Evolutionary conservation across 2,329 filamentous ascomycete genomes (phyloP).

Genomic region (Talaromyces rugulosus): DNA sequence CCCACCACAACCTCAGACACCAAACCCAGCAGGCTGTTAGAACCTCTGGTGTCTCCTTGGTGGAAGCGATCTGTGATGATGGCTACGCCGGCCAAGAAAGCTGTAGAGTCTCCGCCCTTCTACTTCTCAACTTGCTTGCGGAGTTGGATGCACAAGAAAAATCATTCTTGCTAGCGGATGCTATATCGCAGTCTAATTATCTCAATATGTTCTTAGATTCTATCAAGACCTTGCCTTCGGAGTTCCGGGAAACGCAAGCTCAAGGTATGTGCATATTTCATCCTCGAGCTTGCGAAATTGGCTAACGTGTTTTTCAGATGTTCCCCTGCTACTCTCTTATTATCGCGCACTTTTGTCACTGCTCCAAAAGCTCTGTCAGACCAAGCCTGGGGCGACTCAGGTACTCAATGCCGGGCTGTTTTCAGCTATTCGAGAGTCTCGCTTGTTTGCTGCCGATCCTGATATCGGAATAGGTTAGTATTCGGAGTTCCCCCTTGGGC

Average conservation of each 20-base stretch:
- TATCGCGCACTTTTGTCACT: conserved; percentile 76
- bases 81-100: conserved; percentile 77
- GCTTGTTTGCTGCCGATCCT: conserved; percentile 85
- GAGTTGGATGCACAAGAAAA: conserved; percentile 67
- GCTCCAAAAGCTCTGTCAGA: conserved; percentile 78
- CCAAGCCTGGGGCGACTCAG: conserved; percentile 74
- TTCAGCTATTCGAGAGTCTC: conserved; percentile 71
- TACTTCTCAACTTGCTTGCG: conserved; percentile 76
- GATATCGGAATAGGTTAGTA: conserved; percentile 71
- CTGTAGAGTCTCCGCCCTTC: conserved; percentile 79
- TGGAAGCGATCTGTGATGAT: conserved; percentile 89
- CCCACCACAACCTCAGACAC: conserved; percentile 42
- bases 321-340: conserved; percentile 53
- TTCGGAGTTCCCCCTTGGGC: background rate
- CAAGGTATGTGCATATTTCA: conserved; percentile 46
- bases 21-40: conserved; percentile 67
- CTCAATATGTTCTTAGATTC: conserved; percentile 86
- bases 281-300: background rate
- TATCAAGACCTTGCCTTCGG: conserved; percentile 69
- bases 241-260: conserved; percentile 59
- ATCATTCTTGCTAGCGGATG: conserved; percentile 70
- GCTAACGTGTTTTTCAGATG: conserved; percentile 38
- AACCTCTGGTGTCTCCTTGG: conserved; percentile 72
- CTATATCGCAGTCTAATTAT: conserved; percentile 82
- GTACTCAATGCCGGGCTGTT: conserved; percentile 90